Evolutionary conservation across 805 yeast genomes (phyloP).

Genomic region (Ogataea parapolymorpha): DNA sequence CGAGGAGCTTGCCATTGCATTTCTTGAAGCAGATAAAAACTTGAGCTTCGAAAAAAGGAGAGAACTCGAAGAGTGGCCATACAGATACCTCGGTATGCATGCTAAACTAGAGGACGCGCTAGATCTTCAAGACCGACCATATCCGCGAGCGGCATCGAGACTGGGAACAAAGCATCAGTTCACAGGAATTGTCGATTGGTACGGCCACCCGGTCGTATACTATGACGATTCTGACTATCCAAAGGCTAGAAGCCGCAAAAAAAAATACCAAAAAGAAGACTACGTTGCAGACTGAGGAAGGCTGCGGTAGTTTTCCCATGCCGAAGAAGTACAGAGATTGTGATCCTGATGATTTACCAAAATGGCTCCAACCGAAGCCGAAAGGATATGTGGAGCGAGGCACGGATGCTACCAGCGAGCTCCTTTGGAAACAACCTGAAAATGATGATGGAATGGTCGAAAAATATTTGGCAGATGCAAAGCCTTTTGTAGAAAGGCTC

Average conservation of each 20-base stretch:
- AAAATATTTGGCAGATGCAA: conserved; percentile 52
- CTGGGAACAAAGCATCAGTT: conserved; percentile 74
- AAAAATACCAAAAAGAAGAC: conserved; percentile 27
- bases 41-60: conserved; percentile 46
- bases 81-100: conserved; percentile 74
- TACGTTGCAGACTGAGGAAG: conserved; percentile 21
- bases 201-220: conserved; percentile 61
- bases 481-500: conserved; percentile 53
- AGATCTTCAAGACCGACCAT: conserved; percentile 73
- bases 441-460: conserved; percentile 33
- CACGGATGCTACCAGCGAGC: conserved; percentile 56
- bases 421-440: conserved; percentile 61
- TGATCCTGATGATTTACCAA: conserved; percentile 51
- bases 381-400: conserved; percentile 85
- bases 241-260: conserved; percentile 18
- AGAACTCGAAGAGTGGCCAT: conserved; percentile 72
- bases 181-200: conserved; percentile 62
- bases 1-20: conserved; percentile 55
- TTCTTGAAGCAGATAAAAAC: conserved; percentile 44
- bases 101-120: conserved; percentile 72
- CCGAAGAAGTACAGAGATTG: conserved; percentile 45
- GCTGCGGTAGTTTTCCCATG: conserved; percentile 26
- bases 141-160: conserved; percentile 76
- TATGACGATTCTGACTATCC: conserved; percentile 38
- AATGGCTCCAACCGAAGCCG: conserved; percentile 78